A percentile compares a stretch with the other conserved stretches of the same genome.
These are phyloP conservation scores for Globisporangium middletonii DNA, from an alignment of 352 stramenopile genomes.

Conservation along the genomic window DNA sequence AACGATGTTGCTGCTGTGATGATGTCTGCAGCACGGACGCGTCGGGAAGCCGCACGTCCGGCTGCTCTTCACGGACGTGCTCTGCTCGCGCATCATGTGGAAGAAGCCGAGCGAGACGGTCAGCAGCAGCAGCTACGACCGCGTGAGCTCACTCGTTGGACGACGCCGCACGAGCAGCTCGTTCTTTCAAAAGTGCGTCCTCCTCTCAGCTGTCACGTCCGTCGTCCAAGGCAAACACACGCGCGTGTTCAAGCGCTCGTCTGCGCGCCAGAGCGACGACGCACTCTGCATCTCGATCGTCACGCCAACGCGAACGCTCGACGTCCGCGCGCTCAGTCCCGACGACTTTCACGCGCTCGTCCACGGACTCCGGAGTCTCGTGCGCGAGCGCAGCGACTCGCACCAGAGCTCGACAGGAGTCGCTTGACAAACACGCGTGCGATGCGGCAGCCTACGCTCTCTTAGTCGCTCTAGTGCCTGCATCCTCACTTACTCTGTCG, in stretches of 20 bases:
- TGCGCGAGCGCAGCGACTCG: conserved; percentile 12
- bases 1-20: background rate
- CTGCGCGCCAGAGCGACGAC: conserved; percentile 20
- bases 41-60: conserved; percentile 33
- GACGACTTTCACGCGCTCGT: conserved; percentile 30
- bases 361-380: conserved; percentile 22
- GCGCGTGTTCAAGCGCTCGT: conserved; percentile 26
- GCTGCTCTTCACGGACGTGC: conserved; percentile 26
- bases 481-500: background rate
- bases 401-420: background rate
- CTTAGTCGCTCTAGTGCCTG: background rate
- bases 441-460: background rate
- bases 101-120: conserved; percentile 18
- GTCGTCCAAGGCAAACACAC: conserved; percentile 35
- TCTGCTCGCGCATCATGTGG: conserved; percentile 34
- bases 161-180: conserved; percentile 8
- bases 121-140: conserved; percentile 4
- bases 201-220: conserved; percentile 23
- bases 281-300: conserved; percentile 32
- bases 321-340: conserved; percentile 28
- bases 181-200: conserved; percentile 27
- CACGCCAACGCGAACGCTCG: conserved; percentile 29
- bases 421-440: background rate
- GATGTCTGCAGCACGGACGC: conserved; percentile 24
- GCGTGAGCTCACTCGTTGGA: background rate